Evolutionary conservation across 495 filamentous ascomycete species (phyloP).

Genomic region (Margaritispora aquatica): DNA sequence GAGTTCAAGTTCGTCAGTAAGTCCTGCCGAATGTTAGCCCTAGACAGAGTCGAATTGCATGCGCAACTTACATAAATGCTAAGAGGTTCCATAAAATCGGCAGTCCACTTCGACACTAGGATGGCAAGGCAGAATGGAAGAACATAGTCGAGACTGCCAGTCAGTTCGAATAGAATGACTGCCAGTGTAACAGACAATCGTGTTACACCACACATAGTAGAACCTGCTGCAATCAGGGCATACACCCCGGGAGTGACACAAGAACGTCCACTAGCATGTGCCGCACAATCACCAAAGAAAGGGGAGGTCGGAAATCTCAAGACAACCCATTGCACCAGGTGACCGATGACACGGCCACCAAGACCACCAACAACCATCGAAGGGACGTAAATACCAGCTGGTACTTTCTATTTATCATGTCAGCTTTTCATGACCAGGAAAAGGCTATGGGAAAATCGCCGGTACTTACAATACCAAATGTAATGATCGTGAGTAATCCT

Average conservation of each 20-base stretch:
- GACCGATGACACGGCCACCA: conserved; percentile 83
- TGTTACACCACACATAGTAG: conserved; percentile 97
- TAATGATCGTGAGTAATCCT: conserved; percentile 76
- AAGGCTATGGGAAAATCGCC: too few relatives aligned
- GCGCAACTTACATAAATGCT: conserved; percentile 73
- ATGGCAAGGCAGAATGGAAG: conserved; percentile 90
- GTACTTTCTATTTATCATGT: conserved; percentile 85
- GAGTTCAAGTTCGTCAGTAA: conserved; percentile 94
- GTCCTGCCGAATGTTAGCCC: conserved; percentile 44
- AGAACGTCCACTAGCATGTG: conserved; percentile 59
- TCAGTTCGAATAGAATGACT: conserved; percentile 93
- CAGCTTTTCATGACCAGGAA: too few relatives aligned
- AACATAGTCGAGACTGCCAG: conserved; percentile 90
- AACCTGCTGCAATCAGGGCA: conserved; percentile 88
- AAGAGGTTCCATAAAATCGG: conserved; percentile 88
- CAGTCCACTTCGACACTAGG: conserved; percentile 94
- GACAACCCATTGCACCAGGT: conserved; percentile 77
- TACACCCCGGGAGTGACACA: conserved; percentile 96
- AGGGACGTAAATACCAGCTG: conserved; percentile 94
- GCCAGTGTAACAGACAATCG: conserved; percentile 89
- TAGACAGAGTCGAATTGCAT: not conserved
- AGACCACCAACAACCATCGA: conserved; percentile 97
- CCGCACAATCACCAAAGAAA: conserved; percentile 69
- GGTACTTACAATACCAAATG: conserved; percentile 73
- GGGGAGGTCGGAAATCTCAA: conserved; percentile 62